Conservation (phyloP, 2,329 filamentous ascomycete species). For the Beauveria caledonica region DNA sequence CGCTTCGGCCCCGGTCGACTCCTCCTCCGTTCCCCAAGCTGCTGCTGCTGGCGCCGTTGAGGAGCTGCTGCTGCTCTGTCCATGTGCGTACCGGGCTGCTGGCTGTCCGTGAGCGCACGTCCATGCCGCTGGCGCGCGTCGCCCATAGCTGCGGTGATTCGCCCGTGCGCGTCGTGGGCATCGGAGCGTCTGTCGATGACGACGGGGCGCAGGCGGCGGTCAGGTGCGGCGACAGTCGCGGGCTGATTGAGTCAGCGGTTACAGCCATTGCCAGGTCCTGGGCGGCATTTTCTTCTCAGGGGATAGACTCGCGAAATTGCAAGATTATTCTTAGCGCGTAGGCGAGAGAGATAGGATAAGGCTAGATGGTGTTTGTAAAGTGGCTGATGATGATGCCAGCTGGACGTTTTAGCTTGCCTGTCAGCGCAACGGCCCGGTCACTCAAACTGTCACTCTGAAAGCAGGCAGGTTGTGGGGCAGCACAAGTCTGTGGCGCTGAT, state of each 20-base stretch:
- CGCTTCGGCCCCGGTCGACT: background rate
- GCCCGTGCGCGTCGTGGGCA: background rate
- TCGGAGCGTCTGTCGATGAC: background rate
- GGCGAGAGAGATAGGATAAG: background rate
- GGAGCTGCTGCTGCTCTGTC: constrained; percentile 3
- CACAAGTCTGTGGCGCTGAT: background rate
- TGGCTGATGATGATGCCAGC: constrained; percentile 8
- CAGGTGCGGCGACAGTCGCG: constrained; percentile 11
- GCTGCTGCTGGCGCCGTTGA: background rate
- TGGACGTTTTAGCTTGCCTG: background rate
- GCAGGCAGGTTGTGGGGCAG: background rate
- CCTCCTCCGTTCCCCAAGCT: background rate
- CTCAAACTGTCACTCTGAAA: background rate
- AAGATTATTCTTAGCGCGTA: background rate
- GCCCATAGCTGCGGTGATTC: background rate
- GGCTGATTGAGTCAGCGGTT: constrained; percentile 17
- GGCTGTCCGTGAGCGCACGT: constrained; percentile 2
- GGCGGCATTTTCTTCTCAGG: background rate
- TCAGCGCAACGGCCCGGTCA: background rate
- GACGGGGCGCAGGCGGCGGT: background rate
- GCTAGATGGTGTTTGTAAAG: background rate
- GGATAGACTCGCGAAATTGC: background rate
- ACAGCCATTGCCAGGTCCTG: constrained; percentile 15
- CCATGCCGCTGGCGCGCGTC: background rate
- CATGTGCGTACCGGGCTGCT: constrained; percentile 9